A percentile compares a stretch with the other conserved stretches of the same genome.
Evolutionary conservation across 306 rosid species (phyloP).

Genomic region (Echinosophora koreensis): DNA sequence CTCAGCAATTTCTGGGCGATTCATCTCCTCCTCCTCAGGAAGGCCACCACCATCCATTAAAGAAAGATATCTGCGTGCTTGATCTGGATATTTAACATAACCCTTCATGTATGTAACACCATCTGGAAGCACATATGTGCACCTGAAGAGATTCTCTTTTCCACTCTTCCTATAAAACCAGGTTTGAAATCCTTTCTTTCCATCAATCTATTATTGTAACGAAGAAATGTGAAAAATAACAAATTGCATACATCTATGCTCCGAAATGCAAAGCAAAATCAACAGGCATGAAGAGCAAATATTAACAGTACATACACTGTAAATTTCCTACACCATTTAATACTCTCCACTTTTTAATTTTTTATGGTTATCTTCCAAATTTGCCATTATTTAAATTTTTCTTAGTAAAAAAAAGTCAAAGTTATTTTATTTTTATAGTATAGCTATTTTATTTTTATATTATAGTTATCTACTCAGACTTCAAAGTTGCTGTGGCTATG

Average conservation of each 20-base stretch:
- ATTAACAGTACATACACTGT: no score
- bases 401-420: no score
- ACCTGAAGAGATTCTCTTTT: slow-evolving; percentile 70
- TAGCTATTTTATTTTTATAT: no score
- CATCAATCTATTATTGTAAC: background rate
- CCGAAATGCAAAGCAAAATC: background rate
- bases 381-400: no score
- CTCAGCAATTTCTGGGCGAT: slow-evolving; percentile 47
- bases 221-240: background rate
- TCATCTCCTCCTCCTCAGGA: slow-evolving; percentile 45
- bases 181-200: background rate
- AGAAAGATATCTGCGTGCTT: slow-evolving; percentile 65
- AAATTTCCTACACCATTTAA: background rate
- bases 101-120: slow-evolving; percentile 82
- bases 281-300: background rate
- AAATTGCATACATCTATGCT: background rate
- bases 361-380: no score
- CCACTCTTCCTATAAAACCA: slow-evolving; percentile 62
- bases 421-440: no score
- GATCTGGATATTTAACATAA: slow-evolving; percentile 76
- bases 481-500: no score
- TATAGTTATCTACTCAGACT: no score
- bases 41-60: slow-evolving; percentile 51
- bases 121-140: slow-evolving; percentile 93
- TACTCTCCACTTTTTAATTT: no score